Conservation (phyloP, 129 eudicot species). For the Flaveria brownii region DNA sequence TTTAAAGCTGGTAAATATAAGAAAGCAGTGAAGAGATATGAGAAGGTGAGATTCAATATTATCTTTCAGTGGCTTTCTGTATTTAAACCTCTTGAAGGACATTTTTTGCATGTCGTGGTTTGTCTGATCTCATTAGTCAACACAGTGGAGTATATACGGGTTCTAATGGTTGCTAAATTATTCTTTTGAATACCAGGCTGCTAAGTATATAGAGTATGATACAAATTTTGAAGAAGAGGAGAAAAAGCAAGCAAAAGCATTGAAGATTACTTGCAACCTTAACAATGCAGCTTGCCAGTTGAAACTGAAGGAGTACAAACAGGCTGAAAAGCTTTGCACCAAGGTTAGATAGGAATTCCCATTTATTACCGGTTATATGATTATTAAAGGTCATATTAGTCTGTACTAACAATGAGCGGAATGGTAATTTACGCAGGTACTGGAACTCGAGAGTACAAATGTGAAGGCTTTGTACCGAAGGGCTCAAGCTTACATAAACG, state of each 20-base stretch:
- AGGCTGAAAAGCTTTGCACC: slow-evolving; percentile 94
- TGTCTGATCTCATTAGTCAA: background rate
- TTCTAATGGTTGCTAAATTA: background rate
- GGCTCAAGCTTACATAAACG: slow-evolving; percentile 87
- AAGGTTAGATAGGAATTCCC: slow-evolving; percentile 48
- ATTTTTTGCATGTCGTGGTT: background rate
- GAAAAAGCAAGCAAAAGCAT: slow-evolving; percentile 73
- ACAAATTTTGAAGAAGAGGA: slow-evolving; percentile 83
- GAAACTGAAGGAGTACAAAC: slow-evolving; percentile 82
- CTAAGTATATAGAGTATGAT: slow-evolving; percentile 84
- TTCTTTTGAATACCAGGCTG: slow-evolving; percentile 55
- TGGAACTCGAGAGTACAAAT: slow-evolving; percentile 87
- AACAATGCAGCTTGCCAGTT: slow-evolving; percentile 94
- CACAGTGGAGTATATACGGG: background rate
- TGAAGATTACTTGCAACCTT: slow-evolving; percentile 81
- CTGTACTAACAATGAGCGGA: background rate
- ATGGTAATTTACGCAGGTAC: slow-evolving; percentile 43
- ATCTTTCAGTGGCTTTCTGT: background rate
- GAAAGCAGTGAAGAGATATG: slow-evolving; percentile 86
- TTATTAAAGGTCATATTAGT: background rate
- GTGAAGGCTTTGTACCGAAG: slow-evolving; percentile 95
- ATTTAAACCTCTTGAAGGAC: no score
- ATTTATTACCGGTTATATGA: background rate
- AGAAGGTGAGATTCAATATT: slow-evolving; percentile 56
- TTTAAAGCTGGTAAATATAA: slow-evolving; percentile 94